Evolutionary conservation across 768 basidiomycete species (phyloP), one percentile per base, ranked within the genome.

Genomic region (Termitomyces sp.): DNA sequence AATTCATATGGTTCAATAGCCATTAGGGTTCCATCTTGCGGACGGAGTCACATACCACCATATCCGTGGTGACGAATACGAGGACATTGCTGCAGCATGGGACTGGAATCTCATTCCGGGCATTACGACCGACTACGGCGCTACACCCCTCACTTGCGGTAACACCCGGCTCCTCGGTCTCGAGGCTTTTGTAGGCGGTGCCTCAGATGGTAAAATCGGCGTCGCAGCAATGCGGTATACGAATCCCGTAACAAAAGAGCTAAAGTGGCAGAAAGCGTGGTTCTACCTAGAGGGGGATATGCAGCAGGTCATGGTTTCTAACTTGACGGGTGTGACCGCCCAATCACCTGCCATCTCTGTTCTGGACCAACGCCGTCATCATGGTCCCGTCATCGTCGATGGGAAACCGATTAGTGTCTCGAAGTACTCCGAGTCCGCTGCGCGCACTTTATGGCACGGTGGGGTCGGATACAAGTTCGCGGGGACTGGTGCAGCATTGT

Each of bases 101-200:
- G 86, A 91, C 67, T 91, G 89, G 89, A 83, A 89, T 62, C 75
- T 87, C 10, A 83, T 90, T 26, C 88, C 89, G 4, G 89, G 89
- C 0, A 89, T 78, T 39, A 90, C 89, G 1, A 78, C 80, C 26
- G 84, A 89, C 66, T 87, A 88, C 63, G 74, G 72, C 16, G 81
- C 73, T 4, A 89, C 88, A 0, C 71, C 76, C 0, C 75, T 90
- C 16, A 66, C 66, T 32, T 88, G 87, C 63, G 67, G 60, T 13
- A 71, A 72, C 32, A 78, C 80, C 1, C 61, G 65, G 16, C 70
- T 72, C 52, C 72, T 67, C 4, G 88, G 86, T 1, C 62, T 80
- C 8, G 78, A 86, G 59, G 61, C 71, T 4, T 89, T 87, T 64
- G 88, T 89, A 10, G 89, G 89, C 0, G 88, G 86, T 4, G 85